Base-by-base conservation (phyloP, 805 yeast species). In the Lachancea dasiensis region DNA sequence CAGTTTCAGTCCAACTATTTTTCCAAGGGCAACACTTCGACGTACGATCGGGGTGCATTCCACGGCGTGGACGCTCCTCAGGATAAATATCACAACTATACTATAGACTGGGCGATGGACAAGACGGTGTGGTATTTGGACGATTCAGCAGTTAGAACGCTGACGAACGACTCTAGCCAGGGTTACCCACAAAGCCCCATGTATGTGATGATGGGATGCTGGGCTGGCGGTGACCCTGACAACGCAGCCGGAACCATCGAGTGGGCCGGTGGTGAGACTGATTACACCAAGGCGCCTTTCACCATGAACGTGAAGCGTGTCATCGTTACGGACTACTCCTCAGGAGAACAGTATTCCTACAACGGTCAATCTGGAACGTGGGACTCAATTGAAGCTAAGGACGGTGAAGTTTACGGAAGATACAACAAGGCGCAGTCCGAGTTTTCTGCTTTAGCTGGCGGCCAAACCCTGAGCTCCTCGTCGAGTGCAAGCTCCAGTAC, bases 171-270 rank as follows among this genome's bases (percentile, higher is more conserved):
- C 39, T 65, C 79, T 16, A 55, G 74, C 13, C 70, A 76, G 53
- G 95, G 95, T 4, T 89, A 74, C 60, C 97, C 97, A 29, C 95
- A 87, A 64, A 67, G 86, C n/a, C 97, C 97, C 34, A 85, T 87
- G 89, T 70, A 65, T 47, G 56, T 82, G 9, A 70, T 65, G 54
- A 65, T 75, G 44, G 90, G 92, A 47, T 63, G 77, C 22, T 82
- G 92, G 90, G 87, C 87, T 3, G 90, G 89, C 51, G 92, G 92
- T 56, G 87, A 81, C 58, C 65, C 82, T 20, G 49, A 65, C 18
- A 81, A 81, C 50, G 65, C 69, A 5, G 65, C 65, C 26, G 90
- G 90, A 34, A 81, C 89, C 2, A 80, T 82, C 40, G 76, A 75
- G 51, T 82, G 92, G 92, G 86, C 90, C 3, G 90, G 90, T 41